phyloP scores from a whole-genome alignment of 2,329 filamentous ascomycete species.

The Colletotrichum sp. region DNA sequence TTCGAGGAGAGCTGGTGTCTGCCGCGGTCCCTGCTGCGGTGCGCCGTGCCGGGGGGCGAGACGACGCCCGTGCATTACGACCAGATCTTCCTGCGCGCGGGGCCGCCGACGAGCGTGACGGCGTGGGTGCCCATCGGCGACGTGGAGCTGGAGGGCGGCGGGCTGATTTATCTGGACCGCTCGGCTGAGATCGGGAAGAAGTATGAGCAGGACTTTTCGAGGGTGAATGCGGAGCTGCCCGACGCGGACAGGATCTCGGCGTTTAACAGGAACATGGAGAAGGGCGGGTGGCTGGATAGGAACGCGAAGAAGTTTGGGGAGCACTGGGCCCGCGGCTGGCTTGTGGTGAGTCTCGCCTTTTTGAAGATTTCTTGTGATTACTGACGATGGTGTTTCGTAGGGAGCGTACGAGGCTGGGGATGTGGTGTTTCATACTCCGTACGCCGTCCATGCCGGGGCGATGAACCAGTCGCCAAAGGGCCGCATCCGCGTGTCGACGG shows the following conservation, averaged over 20 bases:
- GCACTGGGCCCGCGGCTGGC: not conserved
- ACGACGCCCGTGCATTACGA: constrained; percentile 66
- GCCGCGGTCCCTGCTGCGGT: not conserved
- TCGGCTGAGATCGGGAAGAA: constrained; percentile 26
- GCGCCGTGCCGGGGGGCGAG: constrained; percentile 30
- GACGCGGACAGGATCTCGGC: constrained; percentile 55
- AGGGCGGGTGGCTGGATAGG: constrained; percentile 53
- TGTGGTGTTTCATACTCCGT: constrained; percentile 41
- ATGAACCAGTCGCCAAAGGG: constrained; percentile 57
- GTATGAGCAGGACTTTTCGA: constrained; percentile 33
- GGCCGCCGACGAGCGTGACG: constrained; percentile 58
- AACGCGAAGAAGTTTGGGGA: not conserved
- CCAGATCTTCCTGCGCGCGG: constrained; percentile 61
- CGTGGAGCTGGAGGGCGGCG: constrained; percentile 57
- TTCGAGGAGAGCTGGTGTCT: not conserved
- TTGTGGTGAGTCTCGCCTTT: not conserved
- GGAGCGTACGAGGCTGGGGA: constrained; percentile 41
- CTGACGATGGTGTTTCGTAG: not conserved
- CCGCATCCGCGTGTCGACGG: constrained; percentile 59
- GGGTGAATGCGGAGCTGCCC: constrained; percentile 49
- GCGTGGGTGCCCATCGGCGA: constrained; percentile 64
- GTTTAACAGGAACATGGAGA: constrained; percentile 66
- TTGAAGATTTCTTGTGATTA: not conserved
- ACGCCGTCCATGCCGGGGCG: constrained; percentile 57
- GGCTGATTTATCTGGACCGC: constrained; percentile 63